Percentiles rank a stretch among this genome's conserved stretches.
phyloP scores from a whole-genome alignment of 2,329 filamentous ascomycete species.

The Coleophoma eucalyptorum region DNA sequence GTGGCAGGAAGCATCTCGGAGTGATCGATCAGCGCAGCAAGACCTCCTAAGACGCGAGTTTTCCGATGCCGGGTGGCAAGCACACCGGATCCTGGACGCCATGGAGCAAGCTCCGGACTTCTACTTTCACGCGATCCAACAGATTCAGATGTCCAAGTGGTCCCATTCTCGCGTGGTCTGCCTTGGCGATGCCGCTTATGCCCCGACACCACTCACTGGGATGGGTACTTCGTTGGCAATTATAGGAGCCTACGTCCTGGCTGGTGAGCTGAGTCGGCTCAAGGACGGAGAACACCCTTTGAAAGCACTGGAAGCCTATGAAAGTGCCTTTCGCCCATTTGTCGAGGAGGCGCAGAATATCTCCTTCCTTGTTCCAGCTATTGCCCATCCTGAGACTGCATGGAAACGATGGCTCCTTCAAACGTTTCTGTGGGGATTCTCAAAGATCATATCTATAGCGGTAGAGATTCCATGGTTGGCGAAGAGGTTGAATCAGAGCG shows the following conservation, averaged over 20 bases:
- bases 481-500: no score
- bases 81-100: constrained; percentile 34
- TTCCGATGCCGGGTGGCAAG: constrained; percentile 38
- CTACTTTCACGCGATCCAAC: constrained; percentile 36
- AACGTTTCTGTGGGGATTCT: no score
- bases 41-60: constrained; percentile 33
- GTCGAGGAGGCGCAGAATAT: constrained; percentile 37
- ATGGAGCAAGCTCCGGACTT: constrained; percentile 36
- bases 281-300: no score
- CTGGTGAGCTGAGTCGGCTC: constrained; percentile 54
- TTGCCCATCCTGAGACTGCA: no score
- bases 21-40: constrained; percentile 36
- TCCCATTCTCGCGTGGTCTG: constrained; percentile 41
- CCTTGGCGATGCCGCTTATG: constrained; percentile 50
- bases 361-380: no score
- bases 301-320: constrained; percentile 39
- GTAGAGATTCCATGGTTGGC: no score
- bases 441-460: no score
- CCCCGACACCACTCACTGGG: constrained; percentile 42
- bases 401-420: no score
- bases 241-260: constrained; percentile 49
- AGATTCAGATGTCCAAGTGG: constrained; percentile 40
- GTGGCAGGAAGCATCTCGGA: no score
- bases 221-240: constrained; percentile 46
- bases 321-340: constrained; percentile 37